phyloP scores from a whole-genome alignment of 1,284 basidiomycete genomes.

The Irpex rosettiformis region DNA sequence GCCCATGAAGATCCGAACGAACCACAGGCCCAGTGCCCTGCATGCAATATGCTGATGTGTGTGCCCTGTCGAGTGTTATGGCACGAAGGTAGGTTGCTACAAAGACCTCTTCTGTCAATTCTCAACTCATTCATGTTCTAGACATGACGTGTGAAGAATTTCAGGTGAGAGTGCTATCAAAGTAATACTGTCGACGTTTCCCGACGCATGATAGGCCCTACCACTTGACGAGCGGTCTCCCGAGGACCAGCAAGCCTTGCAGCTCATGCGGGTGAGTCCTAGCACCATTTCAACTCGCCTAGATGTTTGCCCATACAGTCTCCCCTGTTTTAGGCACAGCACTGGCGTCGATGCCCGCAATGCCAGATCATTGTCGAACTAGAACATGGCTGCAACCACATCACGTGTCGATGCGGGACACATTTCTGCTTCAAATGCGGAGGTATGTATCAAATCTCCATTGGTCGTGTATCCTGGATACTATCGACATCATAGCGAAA shows the following conservation, averaged over 20 bases:
- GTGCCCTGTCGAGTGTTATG: conserved; percentile 34
- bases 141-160: conserved; percentile 36
- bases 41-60: conserved; percentile 33
- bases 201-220: conserved; percentile 26
- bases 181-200: background rate
- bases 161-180: conserved; percentile 19
- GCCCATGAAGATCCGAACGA: conserved; percentile 34
- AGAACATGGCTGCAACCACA: conserved; percentile 34
- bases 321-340: conserved; percentile 36
- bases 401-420: conserved; percentile 31
- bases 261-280: conserved; percentile 31
- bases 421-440: conserved; percentile 38
- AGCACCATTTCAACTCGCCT: background rate
- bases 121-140: conserved; percentile 11
- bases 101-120: background rate
- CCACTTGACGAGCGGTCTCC: conserved; percentile 38
- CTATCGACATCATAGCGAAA: conserved; percentile 20
- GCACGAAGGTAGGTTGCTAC: conserved; percentile 31
- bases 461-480: background rate
- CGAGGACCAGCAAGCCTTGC: conserved; percentile 35
- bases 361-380: conserved; percentile 34
- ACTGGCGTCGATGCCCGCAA: conserved; percentile 38
- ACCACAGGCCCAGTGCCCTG: conserved; percentile 34
- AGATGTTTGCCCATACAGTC: no score
- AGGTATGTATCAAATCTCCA: conserved; percentile 23